Evolutionary conservation across 1,284 basidiomycete species (phyloP).

Genomic region (Ceratobasidium papillatum): DNA sequence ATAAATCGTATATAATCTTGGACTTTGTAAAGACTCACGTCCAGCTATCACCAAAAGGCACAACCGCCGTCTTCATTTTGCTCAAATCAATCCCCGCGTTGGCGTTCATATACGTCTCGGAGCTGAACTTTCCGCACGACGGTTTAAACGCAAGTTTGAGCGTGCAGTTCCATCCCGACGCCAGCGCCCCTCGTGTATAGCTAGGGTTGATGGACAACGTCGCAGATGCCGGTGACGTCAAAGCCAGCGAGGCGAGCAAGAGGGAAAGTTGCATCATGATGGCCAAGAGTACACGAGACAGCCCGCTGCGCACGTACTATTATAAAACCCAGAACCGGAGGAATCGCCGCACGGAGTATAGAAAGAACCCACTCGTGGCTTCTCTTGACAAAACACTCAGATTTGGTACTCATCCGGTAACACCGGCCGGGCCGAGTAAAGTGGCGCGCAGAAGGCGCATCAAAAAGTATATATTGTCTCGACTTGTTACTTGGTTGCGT

Average conservation of each 20-base stretch:
- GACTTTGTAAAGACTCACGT: neutral
- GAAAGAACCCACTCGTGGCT: conserved; percentile 11
- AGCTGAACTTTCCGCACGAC: conserved; percentile 19
- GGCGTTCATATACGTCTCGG: conserved; percentile 22
- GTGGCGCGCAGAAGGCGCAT: neutral
- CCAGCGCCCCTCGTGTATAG: conserved; percentile 2
- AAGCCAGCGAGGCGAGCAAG: conserved; percentile 5
- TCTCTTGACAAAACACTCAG: neutral
- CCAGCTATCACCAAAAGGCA: conserved; percentile 34
- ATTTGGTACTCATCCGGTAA: conserved; percentile 3
- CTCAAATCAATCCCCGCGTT: conserved; percentile 25
- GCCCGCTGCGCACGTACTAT: neutral
- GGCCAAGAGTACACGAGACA: neutral
- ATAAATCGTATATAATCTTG: neutral
- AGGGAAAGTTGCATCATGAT: conserved; percentile 17
- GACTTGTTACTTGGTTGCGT: conserved; percentile 6
- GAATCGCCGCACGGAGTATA: conserved; percentile 8
- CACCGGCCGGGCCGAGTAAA: conserved; percentile 26
- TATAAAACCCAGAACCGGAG: neutral
- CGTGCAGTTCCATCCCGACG: conserved; percentile 17
- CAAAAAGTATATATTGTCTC: neutral
- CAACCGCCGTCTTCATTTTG: conserved; percentile 22
- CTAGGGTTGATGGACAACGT: neutral
- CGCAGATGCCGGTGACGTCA: neutral
- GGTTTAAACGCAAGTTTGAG: conserved; percentile 29